These are phyloP conservation scores for Cytospora piceicola DNA, from an alignment of 2,329 filamentous ascomycete genomes.

Conservation along the genomic window DNA sequence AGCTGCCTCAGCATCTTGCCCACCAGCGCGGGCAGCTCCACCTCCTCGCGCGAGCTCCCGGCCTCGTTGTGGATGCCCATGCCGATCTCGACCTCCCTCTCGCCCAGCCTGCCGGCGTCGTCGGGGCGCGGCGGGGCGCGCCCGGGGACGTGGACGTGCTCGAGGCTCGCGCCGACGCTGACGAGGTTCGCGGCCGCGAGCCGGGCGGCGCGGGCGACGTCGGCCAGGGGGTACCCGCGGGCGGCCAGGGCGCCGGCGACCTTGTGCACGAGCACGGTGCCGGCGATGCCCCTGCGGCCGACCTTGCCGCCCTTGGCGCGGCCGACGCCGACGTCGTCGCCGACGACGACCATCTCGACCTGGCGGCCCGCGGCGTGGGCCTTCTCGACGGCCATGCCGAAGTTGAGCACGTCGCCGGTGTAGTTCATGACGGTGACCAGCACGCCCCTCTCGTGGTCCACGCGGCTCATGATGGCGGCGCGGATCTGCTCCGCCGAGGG, in stretches of 20 bases:
- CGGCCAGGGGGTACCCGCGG: slow-evolving; percentile 65
- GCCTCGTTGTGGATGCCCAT: slow-evolving; percentile 81
- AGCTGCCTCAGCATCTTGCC: slow-evolving; percentile 71
- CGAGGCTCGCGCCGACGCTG: slow-evolving; percentile 82
- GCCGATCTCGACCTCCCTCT: slow-evolving; percentile 65
- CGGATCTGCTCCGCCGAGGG: slow-evolving; percentile 81
- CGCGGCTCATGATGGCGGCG: slow-evolving; percentile 71
- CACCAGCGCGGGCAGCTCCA: slow-evolving; percentile 59
- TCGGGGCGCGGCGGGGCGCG: slow-evolving; percentile 56
- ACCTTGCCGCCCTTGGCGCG: slow-evolving; percentile 85
- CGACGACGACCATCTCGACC: slow-evolving; percentile 89
- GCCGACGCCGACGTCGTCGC: slow-evolving; percentile 90
- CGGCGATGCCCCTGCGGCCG: slow-evolving; percentile 85
- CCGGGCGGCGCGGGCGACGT: slow-evolving; percentile 74
- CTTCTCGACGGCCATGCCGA: slow-evolving; percentile 92
- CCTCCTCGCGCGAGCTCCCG: slow-evolving; percentile 56
- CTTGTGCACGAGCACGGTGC: slow-evolving; percentile 90
- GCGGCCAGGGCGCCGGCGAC: slow-evolving; percentile 83
- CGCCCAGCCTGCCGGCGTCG: slow-evolving; percentile 60
- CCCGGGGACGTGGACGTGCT: slow-evolving; percentile 93
- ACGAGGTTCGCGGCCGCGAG: slow-evolving; percentile 76
- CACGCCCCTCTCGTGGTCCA: slow-evolving; percentile 68
- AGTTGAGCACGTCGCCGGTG: slow-evolving; percentile 87
- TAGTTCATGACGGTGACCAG: slow-evolving; percentile 96
- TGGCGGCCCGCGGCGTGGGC: slow-evolving; percentile 76